Base-by-base conservation (phyloP, 2,329 filamentous ascomycete genomes). In the Fonsecaea pedrosoi region DNA sequence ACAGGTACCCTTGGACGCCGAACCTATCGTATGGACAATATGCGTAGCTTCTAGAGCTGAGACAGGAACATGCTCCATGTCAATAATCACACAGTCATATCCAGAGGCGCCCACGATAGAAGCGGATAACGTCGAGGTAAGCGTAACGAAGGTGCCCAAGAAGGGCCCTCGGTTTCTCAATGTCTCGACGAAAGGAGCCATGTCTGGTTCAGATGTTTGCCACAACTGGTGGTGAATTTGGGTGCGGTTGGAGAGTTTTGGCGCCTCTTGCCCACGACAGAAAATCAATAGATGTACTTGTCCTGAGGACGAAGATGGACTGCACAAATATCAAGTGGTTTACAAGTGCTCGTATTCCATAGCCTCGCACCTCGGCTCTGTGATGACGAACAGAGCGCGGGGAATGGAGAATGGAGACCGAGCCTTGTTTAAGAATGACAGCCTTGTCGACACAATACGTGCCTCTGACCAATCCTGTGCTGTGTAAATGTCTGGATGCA, bases 61-160 rank as follows among this genome's bases (percentile, higher is more conserved):
- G 69, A 86, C 84, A 70, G 85, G 85, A 25, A 83, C 83, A 72
- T 86, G 84, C 71, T 86, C 84, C 5, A 78, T 82, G 72, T 86
- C 84, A 13, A 86, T 80, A 64, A 81, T 82, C 35, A 85, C 80
- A 80, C 84, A 84, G 70, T 86, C 83, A 37, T 84, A 81, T 7
- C 82, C 82, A 40, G 80, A 81, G 48, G 82, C 78, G 10, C 84
- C 84, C 21, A 60, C 45, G 9, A 67, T 18, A 18, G 60, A 48
- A 25, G 65, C 61, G n/a, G 40, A 38, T 40, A 50, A 54, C 8
- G 54, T 32, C n/a, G 42, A 40, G 21, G 57, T 64, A 38, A 64
- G 57, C 13, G 37, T 58, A 25, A 64, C 40, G 40, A 64, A 64
- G 10, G 61, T 64, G 42, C 61, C 61, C 30, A 64, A 3, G 4